Evolutionary conservation across 2,329 filamentous ascomycete species (phyloP).

Genomic region (Catunica adiposa): DNA sequence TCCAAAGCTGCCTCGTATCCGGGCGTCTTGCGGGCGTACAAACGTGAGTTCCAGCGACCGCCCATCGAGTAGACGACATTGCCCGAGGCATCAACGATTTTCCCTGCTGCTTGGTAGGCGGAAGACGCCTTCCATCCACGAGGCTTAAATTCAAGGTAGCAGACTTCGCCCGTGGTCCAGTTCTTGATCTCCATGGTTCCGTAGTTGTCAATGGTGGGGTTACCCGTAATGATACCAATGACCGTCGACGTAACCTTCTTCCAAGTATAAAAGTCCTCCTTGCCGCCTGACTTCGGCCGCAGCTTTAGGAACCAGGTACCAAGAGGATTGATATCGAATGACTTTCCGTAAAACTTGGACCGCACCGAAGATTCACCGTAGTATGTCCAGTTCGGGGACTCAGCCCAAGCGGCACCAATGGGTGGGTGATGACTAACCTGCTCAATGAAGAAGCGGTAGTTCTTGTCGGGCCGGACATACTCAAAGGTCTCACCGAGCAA

Average conservation of each 20-base stretch:
- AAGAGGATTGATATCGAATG: slow-evolving; percentile 89
- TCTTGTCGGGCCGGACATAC: slow-evolving; percentile 87
- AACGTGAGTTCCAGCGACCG: slow-evolving; percentile 91
- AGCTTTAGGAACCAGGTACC: slow-evolving; percentile 93
- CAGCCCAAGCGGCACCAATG: slow-evolving; percentile 81
- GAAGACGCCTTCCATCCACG: slow-evolving; percentile 91
- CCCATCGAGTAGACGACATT: slow-evolving; percentile 76
- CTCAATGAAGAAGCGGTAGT: slow-evolving; percentile 95
- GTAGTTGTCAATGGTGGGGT: slow-evolving; percentile 94
- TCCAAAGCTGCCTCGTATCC: slow-evolving; percentile 67
- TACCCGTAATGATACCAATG: slow-evolving; percentile 95
- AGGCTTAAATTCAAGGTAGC: slow-evolving; percentile 78
- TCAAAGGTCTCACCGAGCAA: slow-evolving; percentile 93
- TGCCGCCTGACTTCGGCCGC: slow-evolving; percentile 55
- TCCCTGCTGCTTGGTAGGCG: slow-evolving; percentile 75
- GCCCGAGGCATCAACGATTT: slow-evolving; percentile 65
- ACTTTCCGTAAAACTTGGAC: slow-evolving; percentile 94
- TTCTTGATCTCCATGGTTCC: slow-evolving; percentile 96
- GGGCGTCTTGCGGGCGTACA: slow-evolving; percentile 84
- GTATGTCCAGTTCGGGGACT: slow-evolving; percentile 90
- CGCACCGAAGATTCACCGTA: slow-evolving; percentile 90
- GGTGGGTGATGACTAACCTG: slow-evolving; percentile 97
- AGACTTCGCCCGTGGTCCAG: slow-evolving; percentile 87
- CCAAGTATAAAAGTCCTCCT: slow-evolving; percentile 89
- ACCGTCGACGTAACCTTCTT: slow-evolving; percentile 97